Base-by-base conservation (phyloP, 2,329 filamentous ascomycete genomes). In the Aureobasidium sp. region DNA sequence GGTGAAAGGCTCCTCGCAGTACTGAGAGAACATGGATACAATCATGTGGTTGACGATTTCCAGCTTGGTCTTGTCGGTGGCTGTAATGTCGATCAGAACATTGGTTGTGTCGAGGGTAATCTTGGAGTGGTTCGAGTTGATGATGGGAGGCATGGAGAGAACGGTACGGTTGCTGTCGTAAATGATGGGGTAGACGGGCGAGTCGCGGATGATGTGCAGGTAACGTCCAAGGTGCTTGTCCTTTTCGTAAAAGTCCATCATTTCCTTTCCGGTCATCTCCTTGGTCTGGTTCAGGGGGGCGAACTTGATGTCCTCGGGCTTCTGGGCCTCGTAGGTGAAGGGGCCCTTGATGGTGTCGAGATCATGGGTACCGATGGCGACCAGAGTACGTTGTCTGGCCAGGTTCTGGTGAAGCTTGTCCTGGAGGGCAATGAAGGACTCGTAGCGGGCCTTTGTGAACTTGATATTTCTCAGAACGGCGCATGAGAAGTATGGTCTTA, bases 321-420 rank as follows among this genome's bases (percentile, higher is more conserved):
- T 81, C 36, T 93, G 83, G 20, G 94, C 94, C 77, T 97, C 93
- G 73, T 99, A 99, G 62, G 91, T 92, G 83, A 99, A 99, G 51
- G 94, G 94, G 0, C 92, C 94, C 76, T 96, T 81, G 69, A 99
- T 81, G 20, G 90, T 97, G 73, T 97, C 92, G 66, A 97, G 81
- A 74, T 99, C 93, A 76, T 99, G 94, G 3, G 94, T 99, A 69
- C 94, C 94, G 72, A 99, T 97, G 25, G 93, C 89, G n/a, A 97
- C 93, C 51, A 99, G 79, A 0, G 93, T 97, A 70, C 94, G 82
- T 76, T 97, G 90, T 65, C 94, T 86, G 53, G 94, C 95, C 67
- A 99, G 80, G 73, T 99, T 99, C 74, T 93, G 89, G 79, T 99
- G 94, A 52, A 99, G 84, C 80, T 99, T 99, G 79, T 99, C 95